Conservation (phyloP, 2,329 filamentous ascomycete species). For the Pseudogymnoascus sp. region DNA sequence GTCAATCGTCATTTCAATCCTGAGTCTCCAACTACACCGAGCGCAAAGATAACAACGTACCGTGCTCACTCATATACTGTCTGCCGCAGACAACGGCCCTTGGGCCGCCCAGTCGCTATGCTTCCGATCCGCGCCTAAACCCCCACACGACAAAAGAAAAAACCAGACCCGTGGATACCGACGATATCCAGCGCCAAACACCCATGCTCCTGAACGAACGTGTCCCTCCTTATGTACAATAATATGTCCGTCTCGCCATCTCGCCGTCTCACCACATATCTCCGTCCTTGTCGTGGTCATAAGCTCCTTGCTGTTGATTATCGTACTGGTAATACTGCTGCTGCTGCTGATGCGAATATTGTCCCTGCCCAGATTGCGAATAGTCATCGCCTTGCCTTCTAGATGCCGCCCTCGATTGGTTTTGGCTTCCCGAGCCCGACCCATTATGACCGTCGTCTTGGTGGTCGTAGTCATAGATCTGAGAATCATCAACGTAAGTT, state of each 20-base stretch:
- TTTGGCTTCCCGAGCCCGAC: conserved; percentile 15
- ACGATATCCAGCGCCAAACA: conserved; percentile 5
- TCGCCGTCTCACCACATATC: conserved; percentile 1
- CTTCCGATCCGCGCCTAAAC: conserved; percentile 1
- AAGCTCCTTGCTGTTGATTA: conserved; percentile 3
- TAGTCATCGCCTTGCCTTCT: conserved; percentile 16
- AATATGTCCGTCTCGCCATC: neutral
- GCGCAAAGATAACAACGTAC: conserved; percentile 7
- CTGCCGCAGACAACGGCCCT: neutral
- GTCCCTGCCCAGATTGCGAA: conserved; percentile 12
- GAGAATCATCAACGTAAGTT: conserved; percentile 40
- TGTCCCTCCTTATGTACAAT: conserved; percentile 5
- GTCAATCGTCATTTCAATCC: conserved; percentile 5
- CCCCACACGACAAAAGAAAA: neutral
- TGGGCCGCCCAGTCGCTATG: conserved; percentile 5
- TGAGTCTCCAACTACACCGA: neutral
- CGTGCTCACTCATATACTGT: conserved; percentile 3
- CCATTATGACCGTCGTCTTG: conserved; percentile 24
- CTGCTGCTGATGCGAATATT: conserved; percentile 20
- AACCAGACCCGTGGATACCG: neutral
- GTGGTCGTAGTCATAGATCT: conserved; percentile 43
- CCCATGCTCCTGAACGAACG: conserved; percentile 6
- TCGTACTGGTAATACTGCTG: conserved; percentile 10
- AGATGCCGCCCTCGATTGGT: conserved; percentile 8
- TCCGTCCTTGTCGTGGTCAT: conserved; percentile 2